Evolutionary conservation across 2,329 filamentous ascomycete species (phyloP).

Genomic region (Paraphoma chrysanthemicola): DNA sequence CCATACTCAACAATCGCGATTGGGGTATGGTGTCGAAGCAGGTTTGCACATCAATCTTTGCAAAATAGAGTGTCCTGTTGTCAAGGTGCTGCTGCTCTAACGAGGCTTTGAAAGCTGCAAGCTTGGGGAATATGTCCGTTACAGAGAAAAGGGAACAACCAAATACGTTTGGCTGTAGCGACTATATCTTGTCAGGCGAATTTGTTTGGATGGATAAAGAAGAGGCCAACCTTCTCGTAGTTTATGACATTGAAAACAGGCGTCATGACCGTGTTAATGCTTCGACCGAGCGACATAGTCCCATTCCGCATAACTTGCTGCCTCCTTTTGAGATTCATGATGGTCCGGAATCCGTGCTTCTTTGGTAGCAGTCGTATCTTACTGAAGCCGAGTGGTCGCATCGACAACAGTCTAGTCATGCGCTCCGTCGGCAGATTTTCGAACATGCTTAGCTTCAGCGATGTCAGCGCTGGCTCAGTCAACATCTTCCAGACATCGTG

Average conservation of each 20-base stretch:
- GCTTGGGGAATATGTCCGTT: slow-evolving; percentile 75
- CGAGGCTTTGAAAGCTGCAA: slow-evolving; percentile 71
- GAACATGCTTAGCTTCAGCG: slow-evolving; percentile 76
- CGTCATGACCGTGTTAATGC: slow-evolving; percentile 73
- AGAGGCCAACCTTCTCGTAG: slow-evolving; percentile 70
- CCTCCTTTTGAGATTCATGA: slow-evolving; percentile 82
- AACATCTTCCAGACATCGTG: slow-evolving; percentile 89
- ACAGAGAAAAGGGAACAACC: slow-evolving; percentile 83
- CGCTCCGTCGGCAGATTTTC: slow-evolving; percentile 71
- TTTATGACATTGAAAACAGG: slow-evolving; percentile 80
- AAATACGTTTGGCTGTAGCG: slow-evolving; percentile 61
- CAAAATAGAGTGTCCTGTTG: slow-evolving; percentile 73
- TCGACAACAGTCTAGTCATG: slow-evolving; percentile 65
- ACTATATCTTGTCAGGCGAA: slow-evolving; percentile 28
- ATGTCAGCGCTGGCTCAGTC: slow-evolving; percentile 73
- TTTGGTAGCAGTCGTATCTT: slow-evolving; percentile 86
- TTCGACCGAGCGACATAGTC: slow-evolving; percentile 63
- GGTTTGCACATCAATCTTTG: slow-evolving; percentile 87
- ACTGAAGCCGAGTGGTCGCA: slow-evolving; percentile 75
- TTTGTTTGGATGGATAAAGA: not conserved
- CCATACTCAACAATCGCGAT: slow-evolving; percentile 70
- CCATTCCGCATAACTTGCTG: slow-evolving; percentile 61
- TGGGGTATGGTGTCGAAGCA: slow-evolving; percentile 98
- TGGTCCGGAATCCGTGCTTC: slow-evolving; percentile 74
- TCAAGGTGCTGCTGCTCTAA: slow-evolving; percentile 48